Percentiles rank a stretch among this genome's conserved stretches.
Conservation (phyloP, 1,284 basidiomycete genomes). For the Trametes pubescens region DNA sequence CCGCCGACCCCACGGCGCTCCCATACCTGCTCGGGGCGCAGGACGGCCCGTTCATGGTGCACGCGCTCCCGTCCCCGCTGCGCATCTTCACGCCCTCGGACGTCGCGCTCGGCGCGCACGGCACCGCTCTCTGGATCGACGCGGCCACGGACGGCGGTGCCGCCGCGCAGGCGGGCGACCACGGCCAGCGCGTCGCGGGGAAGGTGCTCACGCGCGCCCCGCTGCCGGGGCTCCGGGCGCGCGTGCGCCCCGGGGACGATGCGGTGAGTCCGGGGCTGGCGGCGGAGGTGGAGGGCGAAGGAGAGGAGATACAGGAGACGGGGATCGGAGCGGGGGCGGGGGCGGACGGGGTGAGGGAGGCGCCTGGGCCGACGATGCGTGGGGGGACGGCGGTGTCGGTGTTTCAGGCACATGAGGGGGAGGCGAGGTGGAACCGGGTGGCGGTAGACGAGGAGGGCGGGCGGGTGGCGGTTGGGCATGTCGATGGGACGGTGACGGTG, state of each 20-base stretch:
- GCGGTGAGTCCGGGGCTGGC: slow-evolving; percentile 23
- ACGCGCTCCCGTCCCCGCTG: slow-evolving; percentile 65
- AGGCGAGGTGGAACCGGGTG: slow-evolving; percentile 59
- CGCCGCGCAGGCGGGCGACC: slow-evolving; percentile 49
- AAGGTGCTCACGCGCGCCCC: slow-evolving; percentile 38
- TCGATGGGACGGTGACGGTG: slow-evolving; percentile 58
- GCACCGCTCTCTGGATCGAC: slow-evolving; percentile 72
- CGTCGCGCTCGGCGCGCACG: slow-evolving; percentile 62
- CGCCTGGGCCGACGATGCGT: slow-evolving; percentile 34
- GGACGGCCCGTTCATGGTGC: slow-evolving; percentile 32
- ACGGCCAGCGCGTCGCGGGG: slow-evolving; percentile 66
- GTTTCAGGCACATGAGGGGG: slow-evolving; percentile 51
- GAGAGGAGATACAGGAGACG: neutral
- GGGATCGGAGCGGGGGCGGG: slow-evolving; percentile 29
- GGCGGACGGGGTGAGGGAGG: slow-evolving; percentile 28
- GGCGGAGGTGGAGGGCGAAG: neutral
- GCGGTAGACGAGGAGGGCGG: slow-evolving; percentile 69
- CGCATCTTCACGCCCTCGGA: slow-evolving; percentile 64
- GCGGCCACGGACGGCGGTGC: slow-evolving; percentile 57
- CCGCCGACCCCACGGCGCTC: slow-evolving; percentile 20
- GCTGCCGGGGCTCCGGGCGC: neutral
- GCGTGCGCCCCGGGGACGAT: slow-evolving; percentile 21
- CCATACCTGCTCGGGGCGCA: slow-evolving; percentile 22
- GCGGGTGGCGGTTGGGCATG: slow-evolving; percentile 60
- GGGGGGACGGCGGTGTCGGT: slow-evolving; percentile 46